phyloP scores from a whole-genome alignment of 257 asterid genomes.

The Fraxinus excelsior region DNA sequence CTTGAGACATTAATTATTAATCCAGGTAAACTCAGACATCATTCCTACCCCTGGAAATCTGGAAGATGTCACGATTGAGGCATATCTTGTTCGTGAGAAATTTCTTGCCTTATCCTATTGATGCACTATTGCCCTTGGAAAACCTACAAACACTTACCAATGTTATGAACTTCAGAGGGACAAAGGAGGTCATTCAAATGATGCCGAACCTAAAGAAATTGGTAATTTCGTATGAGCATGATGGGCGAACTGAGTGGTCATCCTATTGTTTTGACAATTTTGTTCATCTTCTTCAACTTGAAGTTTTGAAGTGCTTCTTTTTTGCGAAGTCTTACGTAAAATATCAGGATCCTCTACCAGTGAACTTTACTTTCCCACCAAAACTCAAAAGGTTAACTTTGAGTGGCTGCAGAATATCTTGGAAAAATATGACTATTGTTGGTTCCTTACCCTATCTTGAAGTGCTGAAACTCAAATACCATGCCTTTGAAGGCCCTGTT shows the following conservation, averaged over 20 bases:
- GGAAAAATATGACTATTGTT: too few relatives aligned
- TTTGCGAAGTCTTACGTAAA: too few relatives aligned
- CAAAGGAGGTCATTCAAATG: neutral
- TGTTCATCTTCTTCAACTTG: slow-evolving; percentile 3
- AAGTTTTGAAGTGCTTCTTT: too few relatives aligned
- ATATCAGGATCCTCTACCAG: too few relatives aligned
- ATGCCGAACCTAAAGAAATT: slow-evolving; percentile 15
- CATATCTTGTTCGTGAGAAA: slow-evolving; percentile 14
- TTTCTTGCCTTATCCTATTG: slow-evolving; percentile 1
- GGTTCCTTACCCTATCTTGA: too few relatives aligned
- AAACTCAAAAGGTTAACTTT: too few relatives aligned
- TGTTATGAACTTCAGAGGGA: neutral
- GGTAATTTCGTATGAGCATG: slow-evolving; percentile 14
- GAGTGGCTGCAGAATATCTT: too few relatives aligned
- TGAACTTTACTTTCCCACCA: too few relatives aligned
- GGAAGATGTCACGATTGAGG: slow-evolving; percentile 33
- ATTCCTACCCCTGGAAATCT: slow-evolving; percentile 10
- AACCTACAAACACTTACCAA: slow-evolving; percentile 16
- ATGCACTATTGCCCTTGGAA: neutral
- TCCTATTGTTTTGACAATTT: slow-evolving; percentile 11
- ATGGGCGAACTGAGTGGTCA: neutral
- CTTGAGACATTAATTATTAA: slow-evolving; percentile 21
- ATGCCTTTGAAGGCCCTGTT: neutral
- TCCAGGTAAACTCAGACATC: neutral
- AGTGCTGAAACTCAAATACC: too few relatives aligned